Base-by-base conservation (phyloP, 2,329 filamentous ascomycete genomes). In the Amphichorda felina region DNA sequence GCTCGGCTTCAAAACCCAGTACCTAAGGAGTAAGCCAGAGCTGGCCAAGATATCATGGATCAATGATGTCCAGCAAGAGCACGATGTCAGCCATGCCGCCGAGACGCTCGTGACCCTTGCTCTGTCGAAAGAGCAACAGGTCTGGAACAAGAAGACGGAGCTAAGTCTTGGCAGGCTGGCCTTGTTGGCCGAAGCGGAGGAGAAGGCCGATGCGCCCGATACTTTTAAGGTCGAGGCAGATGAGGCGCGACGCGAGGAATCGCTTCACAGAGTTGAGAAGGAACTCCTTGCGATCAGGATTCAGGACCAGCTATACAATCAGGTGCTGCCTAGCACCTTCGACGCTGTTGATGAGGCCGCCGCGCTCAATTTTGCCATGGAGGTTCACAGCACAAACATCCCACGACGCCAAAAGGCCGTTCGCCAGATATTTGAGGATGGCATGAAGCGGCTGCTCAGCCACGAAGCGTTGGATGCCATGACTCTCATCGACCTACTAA, bases 141-240 rank as follows among this genome's bases (percentile, higher is more conserved):
- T 91, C 4, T 96, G 89, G 89, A 86, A 77, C 59, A 93, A 94
- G 63, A 91, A 93, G 56, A 83, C 94, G 24, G 82, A 96, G 57
- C 64, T 96, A 18, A 94, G 86, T 40, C 68, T 98, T 27, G 82
- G 84, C 25, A 96, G 95, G 57, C 68, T 98, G 32, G 74, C 79
- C 13, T 68, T 77, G 36, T 59, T 95, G 44, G 84, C 84, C 13
- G 73, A 77, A 27, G 65, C 61, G 7, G 56, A 61, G 35, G 50
- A 47, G 39, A 48, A 45, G 24, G 41, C 40, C 14, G 31, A 42
- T 21, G 51, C 53, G 39, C 45, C 51, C 34, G 50, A 59, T 37
- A 49, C 54, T 36, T 54, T 66, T 38, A 59, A 68, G 42, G 48
- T 52, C 27, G 47, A 56, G 41, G 35, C 47, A 2, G 55, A 60